A percentile compares a stretch with the other conserved stretches of the same genome.
Conservation (phyloP, 140 eudicot species). For the Anethum foeniculum region DNA sequence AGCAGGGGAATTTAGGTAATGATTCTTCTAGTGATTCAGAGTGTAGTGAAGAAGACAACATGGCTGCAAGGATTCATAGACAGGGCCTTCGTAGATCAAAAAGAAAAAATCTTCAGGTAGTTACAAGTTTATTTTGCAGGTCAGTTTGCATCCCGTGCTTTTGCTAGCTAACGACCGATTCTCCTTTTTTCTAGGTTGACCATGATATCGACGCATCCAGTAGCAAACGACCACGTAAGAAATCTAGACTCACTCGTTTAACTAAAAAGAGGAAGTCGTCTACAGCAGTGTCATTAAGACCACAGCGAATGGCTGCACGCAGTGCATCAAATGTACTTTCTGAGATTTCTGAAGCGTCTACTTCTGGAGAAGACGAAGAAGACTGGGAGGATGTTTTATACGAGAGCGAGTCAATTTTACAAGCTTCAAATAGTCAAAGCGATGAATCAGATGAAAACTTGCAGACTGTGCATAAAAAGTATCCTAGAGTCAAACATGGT, state of each 20-base stretch:
- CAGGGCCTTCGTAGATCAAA: conserved; percentile 64
- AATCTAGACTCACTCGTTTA: conserved; percentile 28
- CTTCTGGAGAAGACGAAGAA: conserved; percentile 44
- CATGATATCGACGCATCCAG: conserved; percentile 50
- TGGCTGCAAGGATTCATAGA: conserved; percentile 22
- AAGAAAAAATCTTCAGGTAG: conserved; percentile 44
- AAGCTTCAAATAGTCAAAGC: conserved; percentile 18
- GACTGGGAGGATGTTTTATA: conserved; percentile 38
- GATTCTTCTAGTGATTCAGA: conserved; percentile 49
- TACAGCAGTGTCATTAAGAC: conserved; percentile 45
- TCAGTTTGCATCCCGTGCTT: conserved; percentile 2
- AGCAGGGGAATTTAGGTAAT: conserved; percentile 36
- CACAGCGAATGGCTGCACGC: conserved; percentile 76
- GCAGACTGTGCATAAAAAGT: conserved; percentile 9
- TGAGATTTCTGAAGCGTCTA: conserved; percentile 29
- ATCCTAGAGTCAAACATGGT: conserved; percentile 15
- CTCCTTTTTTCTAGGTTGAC: conserved; percentile 40
- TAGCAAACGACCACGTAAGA: conserved; percentile 38
- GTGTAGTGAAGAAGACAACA: conserved; percentile 41
- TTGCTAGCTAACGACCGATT: conserved; percentile 11
- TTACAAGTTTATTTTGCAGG: conserved; percentile 37
- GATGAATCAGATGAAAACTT: conserved; percentile 8
- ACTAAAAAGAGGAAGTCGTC: conserved; percentile 36
- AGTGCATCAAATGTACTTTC: conserved; percentile 39
- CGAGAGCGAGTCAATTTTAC: conserved; percentile 38